phyloP scores from a whole-genome alignment of 495 filamentous ascomycete genomes.

The Xylaria acuta region DNA sequence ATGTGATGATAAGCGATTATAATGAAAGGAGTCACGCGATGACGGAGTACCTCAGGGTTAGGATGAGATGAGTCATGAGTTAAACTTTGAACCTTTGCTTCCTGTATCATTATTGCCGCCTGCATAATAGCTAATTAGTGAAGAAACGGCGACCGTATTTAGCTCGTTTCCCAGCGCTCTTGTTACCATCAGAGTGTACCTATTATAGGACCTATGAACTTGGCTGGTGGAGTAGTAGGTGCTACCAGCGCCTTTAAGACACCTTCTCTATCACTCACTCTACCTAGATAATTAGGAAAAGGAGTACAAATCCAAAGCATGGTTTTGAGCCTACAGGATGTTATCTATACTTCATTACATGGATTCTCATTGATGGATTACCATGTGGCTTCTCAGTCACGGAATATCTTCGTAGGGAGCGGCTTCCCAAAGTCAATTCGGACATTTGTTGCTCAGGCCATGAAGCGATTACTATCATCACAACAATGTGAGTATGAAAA shows the following conservation, averaged over 20 bases:
- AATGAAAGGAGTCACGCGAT: constrained; percentile 1
- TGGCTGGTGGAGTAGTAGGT: not conserved
- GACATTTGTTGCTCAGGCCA: not conserved
- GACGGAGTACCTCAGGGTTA: not conserved
- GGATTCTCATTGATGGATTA: not conserved
- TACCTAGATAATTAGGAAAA: not conserved
- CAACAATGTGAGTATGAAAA: not conserved
- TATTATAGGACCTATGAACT: not conserved
- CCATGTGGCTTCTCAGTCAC: not conserved
- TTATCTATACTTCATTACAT: not conserved
- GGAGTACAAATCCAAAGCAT: not conserved
- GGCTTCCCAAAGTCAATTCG: not conserved
- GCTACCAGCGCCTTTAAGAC: not conserved
- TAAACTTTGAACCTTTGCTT: not conserved
- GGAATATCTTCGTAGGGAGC: not conserved
- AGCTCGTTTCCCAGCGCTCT: not conserved
- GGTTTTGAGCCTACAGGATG: not conserved
- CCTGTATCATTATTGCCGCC: constrained; percentile 5
- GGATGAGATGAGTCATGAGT: constrained; percentile 17
- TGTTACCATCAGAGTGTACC: not conserved
- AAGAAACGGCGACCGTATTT: not conserved
- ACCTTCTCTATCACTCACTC: not conserved
- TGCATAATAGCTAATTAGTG: constrained; percentile 12
- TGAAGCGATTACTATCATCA: not conserved
- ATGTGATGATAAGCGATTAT: constrained; percentile 1